Base-by-base conservation (phyloP, 2,329 filamentous ascomycete genomes). In the Arthrinium phaeospermum region DNA sequence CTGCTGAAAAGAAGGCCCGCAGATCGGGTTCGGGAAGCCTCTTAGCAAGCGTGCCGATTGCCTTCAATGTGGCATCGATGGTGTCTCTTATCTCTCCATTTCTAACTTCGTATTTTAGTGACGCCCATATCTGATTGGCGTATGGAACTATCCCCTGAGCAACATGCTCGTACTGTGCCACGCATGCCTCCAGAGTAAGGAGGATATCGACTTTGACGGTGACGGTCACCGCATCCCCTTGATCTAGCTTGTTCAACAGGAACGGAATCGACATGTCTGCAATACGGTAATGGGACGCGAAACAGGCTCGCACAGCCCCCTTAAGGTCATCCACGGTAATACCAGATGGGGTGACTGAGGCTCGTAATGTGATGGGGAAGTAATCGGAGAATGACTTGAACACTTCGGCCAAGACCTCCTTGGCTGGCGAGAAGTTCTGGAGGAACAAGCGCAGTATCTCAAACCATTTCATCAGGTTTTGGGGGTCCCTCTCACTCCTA, bases 21-120 rank as follows among this genome's bases (percentile, higher is more conserved):
- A 89, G 81, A 69, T 84, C 79, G 3, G 84, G 82, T 4, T 81
- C 84, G 13, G 84, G 82, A 3, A 90, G 81, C 67, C 83, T 82
- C 12, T 80, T 82, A 0, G 87, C 82, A 3, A 90, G 82, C 13
- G 86, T 82, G 46, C 85, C 84, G 70, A 91, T 84, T 4, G 89
- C 87, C 67, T 86, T 86, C 22, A 91, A 80, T 0, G 89, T 90
- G 3, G 86, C 86, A 77, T 89, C 86, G 19, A 90, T 87, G 0
- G 85, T 86, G 73, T 90, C 89, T 73, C 87, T 85, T 12, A 89
- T 84, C 73, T 91, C 89, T 16, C 89, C 89, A 71, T 91, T 90
- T 46, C 89, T 86, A 16, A 91, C 89, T 74, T 91, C 89, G 73
- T 90, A 91, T 77, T 91, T 91, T 67, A 91, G 85, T n/a, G 88